Percentiles rank a stretch among this genome's conserved stretches.
phyloP scores from a whole-genome alignment of 768 basidiomycete species.

The Macrolepiota dolichaula region DNA sequence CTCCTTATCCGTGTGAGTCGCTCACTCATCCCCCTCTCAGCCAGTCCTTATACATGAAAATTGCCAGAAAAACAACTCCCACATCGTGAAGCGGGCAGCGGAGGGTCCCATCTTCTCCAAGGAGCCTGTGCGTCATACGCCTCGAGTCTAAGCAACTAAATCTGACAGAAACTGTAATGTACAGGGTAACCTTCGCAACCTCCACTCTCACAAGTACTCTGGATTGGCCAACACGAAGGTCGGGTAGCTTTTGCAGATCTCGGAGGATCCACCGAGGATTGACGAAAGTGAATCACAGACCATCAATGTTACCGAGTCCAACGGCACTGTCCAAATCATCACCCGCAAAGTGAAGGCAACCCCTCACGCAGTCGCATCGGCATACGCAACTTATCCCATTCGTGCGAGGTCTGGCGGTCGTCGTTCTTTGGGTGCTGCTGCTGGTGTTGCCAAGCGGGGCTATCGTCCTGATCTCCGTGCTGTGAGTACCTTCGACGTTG shows the following conservation, averaged over 20 bases:
- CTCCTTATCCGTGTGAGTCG: conserved; percentile 79
- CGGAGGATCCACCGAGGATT: conserved; percentile 5
- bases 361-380: conserved; percentile 44
- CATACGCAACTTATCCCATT: conserved; percentile 47
- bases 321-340: conserved; percentile 54
- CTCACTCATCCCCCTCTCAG: background rate
- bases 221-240: conserved; percentile 86
- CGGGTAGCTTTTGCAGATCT: conserved; percentile 10
- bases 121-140: conserved; percentile 61
- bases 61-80: conserved; percentile 75
- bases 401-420: conserved; percentile 70
- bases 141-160: background rate
- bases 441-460: conserved; percentile 56
- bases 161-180: conserved; percentile 2
- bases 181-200: conserved; percentile 82
- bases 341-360: conserved; percentile 65
- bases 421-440: conserved; percentile 63
- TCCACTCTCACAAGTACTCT: conserved; percentile 92
- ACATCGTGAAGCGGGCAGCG: conserved; percentile 72
- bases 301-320: conserved; percentile 57
- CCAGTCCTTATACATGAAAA: conserved; percentile 6
- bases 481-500: conserved; percentile 41
- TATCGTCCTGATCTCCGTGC: conserved; percentile 78
- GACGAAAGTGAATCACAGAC: conserved; percentile 39
- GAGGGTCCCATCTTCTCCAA: conserved; percentile 80